These are phyloP conservation scores for Noccaea bulbosa DNA, from an alignment of 345 rosid species.

Conservation along the genomic window DNA sequence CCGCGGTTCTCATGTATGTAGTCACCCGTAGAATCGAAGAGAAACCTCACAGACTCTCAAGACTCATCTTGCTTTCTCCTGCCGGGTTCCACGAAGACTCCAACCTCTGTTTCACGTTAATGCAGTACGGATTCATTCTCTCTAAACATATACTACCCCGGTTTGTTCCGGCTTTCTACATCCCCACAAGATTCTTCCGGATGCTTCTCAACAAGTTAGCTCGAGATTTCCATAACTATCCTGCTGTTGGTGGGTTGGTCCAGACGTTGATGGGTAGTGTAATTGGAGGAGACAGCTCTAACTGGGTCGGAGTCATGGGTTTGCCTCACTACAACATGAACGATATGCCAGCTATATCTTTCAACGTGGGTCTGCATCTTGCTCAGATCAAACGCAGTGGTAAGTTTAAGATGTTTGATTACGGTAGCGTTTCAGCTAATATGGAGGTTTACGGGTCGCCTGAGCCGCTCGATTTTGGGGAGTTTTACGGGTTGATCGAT, in stretches of 20 bases:
- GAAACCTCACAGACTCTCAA: slow-evolving; percentile 81
- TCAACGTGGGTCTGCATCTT: slow-evolving; percentile 74
- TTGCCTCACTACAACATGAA: slow-evolving; percentile 96
- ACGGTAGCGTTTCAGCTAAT: slow-evolving; percentile 65
- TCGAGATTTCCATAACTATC: slow-evolving; percentile 89
- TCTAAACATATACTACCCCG: slow-evolving; percentile 57
- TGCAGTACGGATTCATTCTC: slow-evolving; percentile 55
- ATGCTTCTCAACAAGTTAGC: slow-evolving; percentile 93
- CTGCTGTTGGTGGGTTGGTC: slow-evolving; percentile 94
- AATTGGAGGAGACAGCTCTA: slow-evolving; percentile 92
- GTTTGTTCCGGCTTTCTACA: slow-evolving; percentile 76
- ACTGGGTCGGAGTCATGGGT: slow-evolving; percentile 92
- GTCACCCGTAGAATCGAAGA: slow-evolving; percentile 64
- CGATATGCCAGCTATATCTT: slow-evolving; percentile 91
- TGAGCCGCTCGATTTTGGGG: slow-evolving; percentile 84
- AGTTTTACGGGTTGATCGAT: slow-evolving; percentile 65
- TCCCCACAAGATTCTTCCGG: slow-evolving; percentile 91
- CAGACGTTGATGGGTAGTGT: slow-evolving; percentile 81
- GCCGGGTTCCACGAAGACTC: slow-evolving; percentile 94
- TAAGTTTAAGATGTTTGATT: slow-evolving; percentile 81
- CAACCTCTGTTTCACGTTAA: slow-evolving; percentile 52
- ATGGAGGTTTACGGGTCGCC: slow-evolving; percentile 71
- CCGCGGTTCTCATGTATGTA: slow-evolving; percentile 78
- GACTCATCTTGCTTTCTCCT: slow-evolving; percentile 80
- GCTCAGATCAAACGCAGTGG: slow-evolving; percentile 80